phyloP scores from a whole-genome alignment of 2,329 filamentous ascomycete species.

The Paecilomyces dactylethromorphus region DNA sequence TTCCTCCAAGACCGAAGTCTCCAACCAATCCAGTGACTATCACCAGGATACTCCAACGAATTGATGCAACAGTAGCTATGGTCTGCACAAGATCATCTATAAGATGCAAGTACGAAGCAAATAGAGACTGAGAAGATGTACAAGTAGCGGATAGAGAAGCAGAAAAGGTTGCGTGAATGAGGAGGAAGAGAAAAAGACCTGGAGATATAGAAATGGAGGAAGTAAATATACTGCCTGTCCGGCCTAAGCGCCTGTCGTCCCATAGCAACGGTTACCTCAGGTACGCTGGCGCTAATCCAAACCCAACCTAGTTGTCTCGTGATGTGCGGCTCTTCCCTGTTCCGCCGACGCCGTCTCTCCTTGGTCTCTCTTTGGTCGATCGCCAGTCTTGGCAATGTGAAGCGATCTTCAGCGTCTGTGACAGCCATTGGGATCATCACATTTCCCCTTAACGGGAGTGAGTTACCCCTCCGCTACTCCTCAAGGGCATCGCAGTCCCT shows the following conservation, averaged over 20 bases:
- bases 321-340: slow-evolving; percentile 19
- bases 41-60: slow-evolving; percentile 26
- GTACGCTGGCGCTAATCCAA: slow-evolving; percentile 16
- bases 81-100: slow-evolving; percentile 17
- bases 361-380: slow-evolving; percentile 46
- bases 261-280: slow-evolving; percentile 30
- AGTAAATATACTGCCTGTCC: slow-evolving; percentile 31
- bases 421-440: slow-evolving; percentile 19
- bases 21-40: slow-evolving; percentile 23
- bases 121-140: slow-evolving; percentile 27
- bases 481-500: background rate
- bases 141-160: slow-evolving; percentile 17
- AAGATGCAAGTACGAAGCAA: slow-evolving; percentile 17
- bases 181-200: slow-evolving; percentile 12
- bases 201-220: slow-evolving; percentile 14
- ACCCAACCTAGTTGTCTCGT: slow-evolving; percentile 41
- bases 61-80: slow-evolving; percentile 11
- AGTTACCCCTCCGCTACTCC: background rate
- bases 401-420: background rate
- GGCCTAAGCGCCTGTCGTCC: slow-evolving; percentile 23
- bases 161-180: slow-evolving; percentile 14
- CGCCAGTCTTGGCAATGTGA: background rate
- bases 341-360: slow-evolving; percentile 5
- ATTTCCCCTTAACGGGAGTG: slow-evolving; percentile 1
- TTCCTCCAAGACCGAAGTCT: slow-evolving; percentile 3